Base-by-base conservation (phyloP, 495 filamentous ascomycete species). In the Lasiosphaeria ovina region DNA sequence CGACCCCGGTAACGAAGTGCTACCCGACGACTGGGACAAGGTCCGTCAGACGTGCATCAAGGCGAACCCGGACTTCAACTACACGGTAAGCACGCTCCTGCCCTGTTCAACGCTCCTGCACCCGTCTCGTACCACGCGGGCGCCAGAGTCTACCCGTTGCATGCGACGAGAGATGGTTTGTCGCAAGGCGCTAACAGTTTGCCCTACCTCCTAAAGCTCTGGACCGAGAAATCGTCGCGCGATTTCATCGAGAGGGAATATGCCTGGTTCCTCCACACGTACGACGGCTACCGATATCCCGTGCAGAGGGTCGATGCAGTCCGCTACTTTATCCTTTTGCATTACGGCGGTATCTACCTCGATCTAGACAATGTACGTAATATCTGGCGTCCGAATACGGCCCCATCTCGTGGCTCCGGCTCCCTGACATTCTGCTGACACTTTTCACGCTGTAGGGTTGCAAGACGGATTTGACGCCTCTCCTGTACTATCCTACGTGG, bases 301-400 rank as follows among this genome's bases (percentile, higher is more conserved):
- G 93, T 96, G 58, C 90, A 95, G 72, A 87, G 92, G 54, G 92
- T 92, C 42, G 92, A 96, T 68, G 82, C 90, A 3, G 92, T 95
- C 54, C 84, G 92, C 24, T 96, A 96, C 72, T 96, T 96, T 66
- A 78, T 94, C n/a, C 78, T 96, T 36, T 81, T 84, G 24, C 85
- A 89, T 67, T 95, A 85, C 67, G 92, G 92, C 54, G 92, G 92
- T 33, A 88, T 92, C 51, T 96, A 96, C 69, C 87, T 96, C 62
- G 92, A 96, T 68, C 77, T 96, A 16, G 92, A 96, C 70, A 90
- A 95, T 77, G 89, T 90, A 67, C 45, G 86, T 81, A 31, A 10
- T 11, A 11, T 8, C 16, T n/a, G 3, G 38, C 38, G 7, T 42
- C 14, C 3, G 45, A 24, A 24, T 24, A 45, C 35, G 36, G 32